phyloP scores from a whole-genome alignment of 1,284 basidiomycete genomes.

The Trichosporon sp. region DNA sequence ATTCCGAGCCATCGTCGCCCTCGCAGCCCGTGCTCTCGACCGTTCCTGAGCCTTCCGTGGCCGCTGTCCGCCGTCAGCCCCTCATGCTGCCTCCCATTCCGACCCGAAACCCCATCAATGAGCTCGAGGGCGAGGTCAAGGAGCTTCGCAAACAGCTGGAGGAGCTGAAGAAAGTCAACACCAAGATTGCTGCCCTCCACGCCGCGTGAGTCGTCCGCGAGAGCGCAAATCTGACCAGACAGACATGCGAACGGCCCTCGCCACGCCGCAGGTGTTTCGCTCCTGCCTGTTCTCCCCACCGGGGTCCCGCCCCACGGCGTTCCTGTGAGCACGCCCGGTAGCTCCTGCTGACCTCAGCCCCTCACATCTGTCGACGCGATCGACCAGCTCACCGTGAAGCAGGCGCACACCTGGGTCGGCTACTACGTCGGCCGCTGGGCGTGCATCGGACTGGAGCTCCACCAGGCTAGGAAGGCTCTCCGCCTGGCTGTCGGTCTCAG shows the following conservation, averaged over 20 bases:
- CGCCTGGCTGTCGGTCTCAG: conserved; percentile 17
- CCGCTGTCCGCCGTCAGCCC: neutral
- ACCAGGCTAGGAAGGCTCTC: neutral
- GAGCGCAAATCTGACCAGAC: neutral
- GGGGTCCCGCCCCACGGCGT: conserved; percentile 11
- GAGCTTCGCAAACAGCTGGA: conserved; percentile 15
- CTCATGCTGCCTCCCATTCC: conserved; percentile 8
- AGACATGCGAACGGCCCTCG: conserved; percentile 21
- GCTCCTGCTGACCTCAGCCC: neutral
- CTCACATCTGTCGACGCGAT: conserved; percentile 18
- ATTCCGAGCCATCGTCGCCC: neutral
- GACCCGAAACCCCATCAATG: conserved; percentile 11
- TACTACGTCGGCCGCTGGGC: conserved; percentile 22
- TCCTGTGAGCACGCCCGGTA: neutral
- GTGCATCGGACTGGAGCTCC: conserved; percentile 5
- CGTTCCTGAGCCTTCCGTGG: neutral
- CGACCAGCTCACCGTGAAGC: conserved; percentile 7
- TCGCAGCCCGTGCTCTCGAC: neutral
- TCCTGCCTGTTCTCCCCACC: conserved; percentile 17
- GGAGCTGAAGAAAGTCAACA: neutral
- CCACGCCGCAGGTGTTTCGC: conserved; percentile 2
- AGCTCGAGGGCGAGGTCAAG: conserved; percentile 3
- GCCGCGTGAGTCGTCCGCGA: conserved; percentile 6
- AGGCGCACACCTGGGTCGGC: conserved; percentile 16
- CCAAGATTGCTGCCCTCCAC: conserved; percentile 11